Conservation (phyloP, 805 yeast species). For the Lipomyces sp. region DNA sequence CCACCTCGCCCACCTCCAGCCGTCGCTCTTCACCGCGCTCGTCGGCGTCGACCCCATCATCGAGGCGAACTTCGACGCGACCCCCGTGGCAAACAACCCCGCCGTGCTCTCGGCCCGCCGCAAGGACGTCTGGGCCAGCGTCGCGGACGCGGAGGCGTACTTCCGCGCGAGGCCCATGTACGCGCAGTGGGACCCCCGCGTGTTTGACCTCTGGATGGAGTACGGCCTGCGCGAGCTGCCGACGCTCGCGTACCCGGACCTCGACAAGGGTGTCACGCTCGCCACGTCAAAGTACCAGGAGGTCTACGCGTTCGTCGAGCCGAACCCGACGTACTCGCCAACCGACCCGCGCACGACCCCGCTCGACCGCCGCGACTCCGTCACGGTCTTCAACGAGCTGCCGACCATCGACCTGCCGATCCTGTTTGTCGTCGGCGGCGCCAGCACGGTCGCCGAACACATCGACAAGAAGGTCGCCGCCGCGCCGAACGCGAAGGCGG, state of each 20-base stretch:
- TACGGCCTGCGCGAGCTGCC: constrained; percentile 25
- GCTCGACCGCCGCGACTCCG: constrained; percentile 4
- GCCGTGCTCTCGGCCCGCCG: constrained; percentile 16
- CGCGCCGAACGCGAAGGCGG: constrained; percentile 2
- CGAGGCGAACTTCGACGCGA: constrained; percentile 9
- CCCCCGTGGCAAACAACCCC: constrained; percentile 1
- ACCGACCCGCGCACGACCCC: background rate
- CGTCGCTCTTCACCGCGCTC: constrained; percentile 20
- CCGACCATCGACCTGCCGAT: constrained; percentile 2
- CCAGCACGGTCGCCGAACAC: background rate
- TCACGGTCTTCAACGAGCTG: constrained; percentile 2
- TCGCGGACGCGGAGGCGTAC: constrained; percentile 14
- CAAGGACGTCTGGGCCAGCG: constrained; percentile 24
- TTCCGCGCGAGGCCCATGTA: constrained; percentile 11
- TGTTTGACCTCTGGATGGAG: constrained; percentile 20
- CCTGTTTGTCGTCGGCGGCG: constrained; percentile 8
- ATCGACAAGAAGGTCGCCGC: background rate
- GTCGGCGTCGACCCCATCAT: constrained; percentile 30
- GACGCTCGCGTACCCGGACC: constrained; percentile 9
- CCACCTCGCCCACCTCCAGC: constrained; percentile 13
- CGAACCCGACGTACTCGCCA: background rate
- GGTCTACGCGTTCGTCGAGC: constrained; percentile 12
- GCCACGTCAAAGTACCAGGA: constrained; percentile 28
- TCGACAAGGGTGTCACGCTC: constrained; percentile 17
- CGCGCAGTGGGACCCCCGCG: constrained; percentile 19